A percentile compares a stretch with the other conserved stretches of the same genome.
Evolutionary conservation across 2,329 filamentous ascomycete genomes (phyloP).

Genomic region (Coniochaeta hoffmannii): DNA sequence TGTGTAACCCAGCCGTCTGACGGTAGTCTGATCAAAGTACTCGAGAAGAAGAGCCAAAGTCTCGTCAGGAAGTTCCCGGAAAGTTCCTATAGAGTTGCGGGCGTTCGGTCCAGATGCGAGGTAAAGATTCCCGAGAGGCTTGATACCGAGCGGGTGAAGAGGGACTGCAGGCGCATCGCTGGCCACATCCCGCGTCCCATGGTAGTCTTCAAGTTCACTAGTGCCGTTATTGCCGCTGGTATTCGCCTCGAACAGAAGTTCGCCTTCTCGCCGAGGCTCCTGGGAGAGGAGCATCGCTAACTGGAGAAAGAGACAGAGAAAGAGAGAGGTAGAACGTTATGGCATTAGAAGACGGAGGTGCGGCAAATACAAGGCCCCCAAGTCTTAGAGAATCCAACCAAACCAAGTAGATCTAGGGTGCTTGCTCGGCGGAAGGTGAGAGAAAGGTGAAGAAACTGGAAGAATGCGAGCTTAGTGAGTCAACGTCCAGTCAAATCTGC

Average conservation of each 20-base stretch:
- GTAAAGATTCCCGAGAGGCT: constrained; percentile 77
- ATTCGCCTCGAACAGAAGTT: neutral
- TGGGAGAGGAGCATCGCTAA: neutral
- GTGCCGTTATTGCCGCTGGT: neutral
- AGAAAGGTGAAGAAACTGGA: neutral
- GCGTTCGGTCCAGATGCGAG: constrained; percentile 60
- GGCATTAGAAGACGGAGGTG: too few species aligned
- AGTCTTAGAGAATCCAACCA: too few species aligned
- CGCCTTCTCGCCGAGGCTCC: neutral
- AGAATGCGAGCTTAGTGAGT: neutral
- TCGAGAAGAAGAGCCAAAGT: constrained; percentile 70
- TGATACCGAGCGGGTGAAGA: constrained; percentile 74
- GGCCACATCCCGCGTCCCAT: constrained; percentile 7
- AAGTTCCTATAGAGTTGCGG: constrained; percentile 56
- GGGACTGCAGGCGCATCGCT: constrained; percentile 43
- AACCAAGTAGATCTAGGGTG: neutral
- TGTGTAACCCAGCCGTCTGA: constrained; percentile 64
- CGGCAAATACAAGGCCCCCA: neutral
- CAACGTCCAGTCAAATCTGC: neutral
- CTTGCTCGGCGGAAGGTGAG: neutral
- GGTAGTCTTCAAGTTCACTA: neutral
- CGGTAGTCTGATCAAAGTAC: constrained; percentile 53
- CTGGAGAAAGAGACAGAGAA: neutral
- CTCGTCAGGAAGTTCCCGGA: constrained; percentile 72
- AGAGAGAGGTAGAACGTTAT: neutral